These are phyloP conservation scores for Mortierella hygrophila DNA, from an alignment of 192 early-diverging fungal species.

Conservation along the genomic window DNA sequence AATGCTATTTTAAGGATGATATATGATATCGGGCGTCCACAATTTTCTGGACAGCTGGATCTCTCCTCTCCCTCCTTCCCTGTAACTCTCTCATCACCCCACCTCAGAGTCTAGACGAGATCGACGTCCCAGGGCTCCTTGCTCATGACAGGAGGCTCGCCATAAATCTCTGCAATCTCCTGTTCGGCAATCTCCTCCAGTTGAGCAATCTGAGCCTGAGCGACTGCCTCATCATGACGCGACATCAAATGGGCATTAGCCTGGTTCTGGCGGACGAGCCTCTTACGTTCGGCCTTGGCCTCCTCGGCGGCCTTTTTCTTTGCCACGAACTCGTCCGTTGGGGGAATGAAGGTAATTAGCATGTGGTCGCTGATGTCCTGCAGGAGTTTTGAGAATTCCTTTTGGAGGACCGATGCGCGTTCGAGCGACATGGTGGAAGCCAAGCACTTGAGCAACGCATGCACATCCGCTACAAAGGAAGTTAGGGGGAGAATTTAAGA, in stretches of 20 bases:
- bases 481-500: background rate
- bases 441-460: slow-evolving; percentile 64
- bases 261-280: slow-evolving; percentile 45
- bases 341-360: slow-evolving; percentile 66
- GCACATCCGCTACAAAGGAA: slow-evolving; percentile 64
- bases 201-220: slow-evolving; percentile 48
- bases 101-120: slow-evolving; percentile 12
- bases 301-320: slow-evolving; percentile 56
- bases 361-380: slow-evolving; percentile 51
- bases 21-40: background rate
- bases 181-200: slow-evolving; percentile 54
- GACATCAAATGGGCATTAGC: slow-evolving; percentile 48
- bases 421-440: slow-evolving; percentile 61
- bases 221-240: slow-evolving; percentile 49
- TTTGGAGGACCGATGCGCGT: slow-evolving; percentile 65
- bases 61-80: background rate
- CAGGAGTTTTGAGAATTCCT: slow-evolving; percentile 61
- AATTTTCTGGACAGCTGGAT: too few relatives aligned
- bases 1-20: background rate
- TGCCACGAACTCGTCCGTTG: slow-evolving; percentile 42
- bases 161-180: slow-evolving; percentile 53
- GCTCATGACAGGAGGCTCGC: slow-evolving; percentile 38
- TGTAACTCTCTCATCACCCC: background rate
- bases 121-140: slow-evolving; percentile 55
- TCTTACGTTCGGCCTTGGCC: slow-evolving; percentile 51